Evolutionary conservation across 495 filamentous ascomycete species (phyloP), one percentile per base, ranked within the genome.

Genomic region (Penicillium macrosclerotiorum): DNA sequence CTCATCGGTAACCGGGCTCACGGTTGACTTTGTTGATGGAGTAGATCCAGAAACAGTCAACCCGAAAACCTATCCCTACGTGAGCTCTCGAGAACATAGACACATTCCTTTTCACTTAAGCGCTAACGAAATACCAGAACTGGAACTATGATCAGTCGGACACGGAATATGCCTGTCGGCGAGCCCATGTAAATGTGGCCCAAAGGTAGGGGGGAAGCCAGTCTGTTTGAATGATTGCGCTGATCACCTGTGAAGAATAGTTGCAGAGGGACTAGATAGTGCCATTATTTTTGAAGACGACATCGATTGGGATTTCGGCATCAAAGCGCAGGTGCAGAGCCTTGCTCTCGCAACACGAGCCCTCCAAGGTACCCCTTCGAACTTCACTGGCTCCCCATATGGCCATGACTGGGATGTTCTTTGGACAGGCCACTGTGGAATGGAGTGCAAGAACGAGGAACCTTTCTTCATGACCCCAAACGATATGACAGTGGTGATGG

Each of bases 321-420:
- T 80, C 30, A 68, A 67, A 30, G 45, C 59, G 6, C 76, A 79
- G 45, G 61, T 80, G 4, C 37, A 71, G 54, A 56, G 74, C 72
- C 75, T 75, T 37, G 31, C 63, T 30, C 24, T 26, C 18, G 45
- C 25, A 13, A 7, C 31, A 7, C 37, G 44, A 8, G 49, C 45
- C 41, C 25, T 57, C 26, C 45, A 64, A 55, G 26, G 37, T 12
- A 19, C 27, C 25, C 13, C 12, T 6, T 13, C 37, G 9, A n/a
- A n/a, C n/a, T n/a, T n/a, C n/a, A 29, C 25, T 11, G 5, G n/a
- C 16, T 52, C 41, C 7, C 54, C 48, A 3, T 82, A 81, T 45
- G 79, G 78, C 22, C 62, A 78, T 31, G 62, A 74, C 50, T 82
- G 79, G 78, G 73, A 79, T 45, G 61, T 78, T 36, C 55, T 78